phyloP scores from a whole-genome alignment of 164 flowering plant genomes.

The Chimonanthus salicifolius region DNA sequence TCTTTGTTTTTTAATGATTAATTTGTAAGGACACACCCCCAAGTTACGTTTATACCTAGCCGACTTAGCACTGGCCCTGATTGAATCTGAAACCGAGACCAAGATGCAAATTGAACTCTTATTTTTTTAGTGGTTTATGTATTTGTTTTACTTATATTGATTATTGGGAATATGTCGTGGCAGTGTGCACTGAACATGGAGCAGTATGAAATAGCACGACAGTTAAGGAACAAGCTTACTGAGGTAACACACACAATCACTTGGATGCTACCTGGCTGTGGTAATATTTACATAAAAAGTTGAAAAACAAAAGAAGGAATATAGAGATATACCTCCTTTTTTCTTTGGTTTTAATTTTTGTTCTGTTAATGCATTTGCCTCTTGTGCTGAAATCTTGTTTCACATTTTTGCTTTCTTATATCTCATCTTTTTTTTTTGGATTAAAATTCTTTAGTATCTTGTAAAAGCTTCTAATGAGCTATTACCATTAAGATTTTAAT shows the following conservation, averaged over 20 bases:
- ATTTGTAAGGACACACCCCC: too few species aligned
- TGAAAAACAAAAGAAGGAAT: neutral
- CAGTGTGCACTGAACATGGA: slow-evolving; percentile 90
- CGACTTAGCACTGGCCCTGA: too few species aligned
- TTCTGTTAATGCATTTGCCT: too few species aligned
- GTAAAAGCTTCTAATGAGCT: too few species aligned
- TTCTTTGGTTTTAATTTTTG: neutral
- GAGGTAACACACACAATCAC: slow-evolving; percentile 41
- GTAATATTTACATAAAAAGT: neutral
- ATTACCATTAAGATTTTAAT: neutral
- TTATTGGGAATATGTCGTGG: slow-evolving; percentile 13
- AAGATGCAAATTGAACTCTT: neutral
- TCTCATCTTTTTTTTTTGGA: neutral
- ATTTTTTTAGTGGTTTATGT: neutral
- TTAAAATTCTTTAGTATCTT: neutral
- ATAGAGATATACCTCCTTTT: neutral
- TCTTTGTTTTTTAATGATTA: too few species aligned
- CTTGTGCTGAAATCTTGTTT: neutral
- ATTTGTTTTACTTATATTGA: neutral
- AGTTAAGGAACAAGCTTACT: slow-evolving; percentile 72
- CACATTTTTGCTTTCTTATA: neutral
- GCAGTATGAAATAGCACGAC: slow-evolving; percentile 81
- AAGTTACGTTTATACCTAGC: too few species aligned
- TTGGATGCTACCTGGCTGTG: too few species aligned
- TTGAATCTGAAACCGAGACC: too few species aligned